Percentiles rank a stretch among this genome's conserved stretches.
Conservation (phyloP, 768 basidiomycete genomes). For the Suillus subaureus region DNA sequence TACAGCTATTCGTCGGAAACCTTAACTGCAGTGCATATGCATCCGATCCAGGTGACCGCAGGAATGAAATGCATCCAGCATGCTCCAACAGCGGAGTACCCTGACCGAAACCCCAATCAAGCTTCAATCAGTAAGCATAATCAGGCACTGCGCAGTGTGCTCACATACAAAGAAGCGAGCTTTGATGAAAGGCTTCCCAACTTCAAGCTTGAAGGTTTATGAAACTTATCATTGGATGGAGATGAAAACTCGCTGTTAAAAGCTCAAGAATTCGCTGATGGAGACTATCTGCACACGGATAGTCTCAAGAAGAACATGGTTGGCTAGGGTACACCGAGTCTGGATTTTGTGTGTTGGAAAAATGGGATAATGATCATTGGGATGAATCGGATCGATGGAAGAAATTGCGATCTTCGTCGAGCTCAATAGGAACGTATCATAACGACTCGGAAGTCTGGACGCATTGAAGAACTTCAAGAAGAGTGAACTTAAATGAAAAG, state of each 20-base stretch:
- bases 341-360: background rate
- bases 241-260: background rate
- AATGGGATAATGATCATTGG: background rate
- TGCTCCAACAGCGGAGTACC: background rate
- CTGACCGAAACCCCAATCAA: background rate
- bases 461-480: background rate
- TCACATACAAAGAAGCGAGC: background rate
- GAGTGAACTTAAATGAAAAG: background rate
- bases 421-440: background rate
- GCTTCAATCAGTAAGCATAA: background rate
- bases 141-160: background rate
- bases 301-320: background rate
- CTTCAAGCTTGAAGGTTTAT: background rate
- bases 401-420: background rate
- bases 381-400: background rate
- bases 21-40: background rate
- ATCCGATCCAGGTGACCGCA: background rate
- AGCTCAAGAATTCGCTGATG: background rate
- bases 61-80: background rate
- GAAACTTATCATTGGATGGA: background rate
- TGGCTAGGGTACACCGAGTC: background rate
- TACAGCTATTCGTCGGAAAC: background rate
- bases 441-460: background rate
- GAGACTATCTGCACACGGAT: background rate
- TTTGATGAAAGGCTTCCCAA: background rate